Base-by-base conservation (phyloP, 1,284 basidiomycete species). In the Crepidotus sp. region DNA sequence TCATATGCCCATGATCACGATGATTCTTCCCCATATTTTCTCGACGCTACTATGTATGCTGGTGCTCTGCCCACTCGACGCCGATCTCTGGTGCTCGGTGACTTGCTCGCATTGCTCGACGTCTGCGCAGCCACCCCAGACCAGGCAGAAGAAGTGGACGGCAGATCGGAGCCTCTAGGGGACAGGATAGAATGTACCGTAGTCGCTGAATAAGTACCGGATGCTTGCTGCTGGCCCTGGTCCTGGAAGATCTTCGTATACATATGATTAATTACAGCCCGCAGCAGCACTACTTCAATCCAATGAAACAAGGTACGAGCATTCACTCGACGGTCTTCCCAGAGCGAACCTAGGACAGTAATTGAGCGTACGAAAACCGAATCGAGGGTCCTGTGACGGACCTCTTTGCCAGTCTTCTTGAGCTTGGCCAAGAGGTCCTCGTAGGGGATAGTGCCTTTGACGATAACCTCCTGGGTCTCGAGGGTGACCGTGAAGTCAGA, bases 351-450 rank as follows among this genome's bases (percentile, higher is more conserved):
- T 55, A 43, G 9, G n/a, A 4, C 4, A 18, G n/a, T n/a, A 10
- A 31, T 51, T 51, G 2, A 45, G 24, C 18, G 33, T 14, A 26
- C 10, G 19, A n/a, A 14, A 21, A 11, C 11, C 13, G 7, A 24
- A 21, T 34, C 6, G 14, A 40, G 17, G n/a, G 8, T 4, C 14
- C 11, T 35, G n/a, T 8, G 4, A 36, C 46, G n/a, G 2, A 52
- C 50, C 47, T 52, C 76, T 66, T 92, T 92, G 52, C 89, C 89
- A 2, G 88, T 92, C 76, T 90, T 92, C 71, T 79, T 77, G 61
- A 92, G 88, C 69, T 73, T 86, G 38, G 68, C 78, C 29, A 80
- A 61, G 34, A 90, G 69, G 3, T 72, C 70, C 0, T 89, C 83
- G 59, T 84, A 88, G 8, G 71, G 57, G 8, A 76, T 70, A 3